Base-by-base conservation (phyloP, 139 green algal genomes). In the Haematococcus lacustris region DNA sequence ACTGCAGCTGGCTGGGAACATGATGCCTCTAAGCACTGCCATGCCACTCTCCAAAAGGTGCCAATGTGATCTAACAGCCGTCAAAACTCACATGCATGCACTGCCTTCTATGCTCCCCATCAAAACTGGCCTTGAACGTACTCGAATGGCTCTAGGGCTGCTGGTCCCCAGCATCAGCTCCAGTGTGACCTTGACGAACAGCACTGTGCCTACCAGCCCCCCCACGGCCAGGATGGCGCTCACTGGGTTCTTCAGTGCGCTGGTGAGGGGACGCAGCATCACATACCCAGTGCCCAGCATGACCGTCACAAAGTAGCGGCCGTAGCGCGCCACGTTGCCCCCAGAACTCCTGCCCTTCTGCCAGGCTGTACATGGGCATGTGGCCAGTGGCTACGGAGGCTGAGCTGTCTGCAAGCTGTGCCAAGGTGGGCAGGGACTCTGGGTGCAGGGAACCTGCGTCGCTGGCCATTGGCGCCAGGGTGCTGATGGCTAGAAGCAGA, bases 251-350 rank as follows among this genome's bases (percentile, higher is more conserved):
- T 94, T 93, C 38, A 96, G 70, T n/a, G 92, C 78, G 0, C 71
- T 74, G 0, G 84, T 39, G 1, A 96, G 51, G 17, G 91, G 91
- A 71, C 88, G 84, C n/a, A 93, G 64, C 73, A 90, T 90, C 32
- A 92, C 83, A 64, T 94, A 95, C 23, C 84, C 91, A 6, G 91
- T 97, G n/a, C 91, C 91, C 33, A 94, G 70, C 77, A 97, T 88
- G 59, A 97, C 89, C 3, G 89, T 92, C 23, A 97, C 86, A 67
- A 96, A 97, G 74, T 93, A 97, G 38, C 87, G 86, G 21, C 83
- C 77, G 71, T 97, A 97, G 50, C 86, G 77, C 30, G 76, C 74
- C 0, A 97, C 80, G 79, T 97, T 97, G 66, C 61, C 73, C n/a
- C 83, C 78, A 93, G 51, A 97, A 92, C 5, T 91, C 86, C 34